Conservation (phyloP, 768 basidiomycete genomes). For the Serendipita sp. region DNA sequence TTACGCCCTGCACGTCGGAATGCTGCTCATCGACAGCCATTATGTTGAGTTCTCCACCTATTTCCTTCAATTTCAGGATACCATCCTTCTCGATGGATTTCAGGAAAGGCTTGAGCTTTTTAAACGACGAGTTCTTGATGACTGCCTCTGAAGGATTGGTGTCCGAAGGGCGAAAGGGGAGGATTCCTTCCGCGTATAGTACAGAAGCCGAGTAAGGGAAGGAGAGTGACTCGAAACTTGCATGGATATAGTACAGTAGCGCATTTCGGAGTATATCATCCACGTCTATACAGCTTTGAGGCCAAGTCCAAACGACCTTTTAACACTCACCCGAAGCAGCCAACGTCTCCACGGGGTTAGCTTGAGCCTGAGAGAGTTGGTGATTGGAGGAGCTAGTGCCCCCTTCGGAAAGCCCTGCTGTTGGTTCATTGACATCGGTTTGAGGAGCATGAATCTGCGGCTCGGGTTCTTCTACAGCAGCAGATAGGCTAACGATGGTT, state of each 20-base stretch:
- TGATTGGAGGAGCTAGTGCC: neutral
- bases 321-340: neutral
- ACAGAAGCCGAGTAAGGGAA: conserved; percentile 17
- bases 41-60: conserved; percentile 15
- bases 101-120: conserved; percentile 68
- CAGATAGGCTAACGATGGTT: conserved; percentile 11
- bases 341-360: conserved; percentile 13
- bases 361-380: conserved; percentile 28
- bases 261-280: neutral
- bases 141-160: neutral
- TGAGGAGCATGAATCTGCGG: too few species aligned
- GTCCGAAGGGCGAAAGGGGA: conserved; percentile 30
- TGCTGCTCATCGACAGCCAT: conserved; percentile 41
- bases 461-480: conserved; percentile 7
- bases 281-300: neutral
- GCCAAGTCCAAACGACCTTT: neutral
- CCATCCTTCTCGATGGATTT: conserved; percentile 59
- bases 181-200: conserved; percentile 20
- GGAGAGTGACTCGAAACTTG: neutral
- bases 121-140: conserved; percentile 65
- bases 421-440: conserved; percentile 16
- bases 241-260: neutral
- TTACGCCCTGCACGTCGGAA: conserved; percentile 37
- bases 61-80: conserved; percentile 49
- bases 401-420: neutral